A percentile compares a stretch with the other conserved stretches of the same genome.
phyloP scores from a whole-genome alignment of 2,329 filamentous ascomycete genomes.

The Trichoderma aggressivum region DNA sequence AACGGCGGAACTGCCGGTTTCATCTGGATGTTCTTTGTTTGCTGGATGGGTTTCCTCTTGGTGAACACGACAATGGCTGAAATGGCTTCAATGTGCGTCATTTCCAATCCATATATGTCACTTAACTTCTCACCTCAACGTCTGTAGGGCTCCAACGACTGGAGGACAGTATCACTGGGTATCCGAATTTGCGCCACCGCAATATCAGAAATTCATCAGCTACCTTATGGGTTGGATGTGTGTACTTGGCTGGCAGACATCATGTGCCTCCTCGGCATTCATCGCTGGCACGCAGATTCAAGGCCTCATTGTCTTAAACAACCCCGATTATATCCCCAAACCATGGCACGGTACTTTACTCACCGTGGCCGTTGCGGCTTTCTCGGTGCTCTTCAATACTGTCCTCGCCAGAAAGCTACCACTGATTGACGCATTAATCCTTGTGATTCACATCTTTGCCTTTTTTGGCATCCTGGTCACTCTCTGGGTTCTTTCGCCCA shows the following conservation, averaged over 20 bases:
- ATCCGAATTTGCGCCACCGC: slow-evolving; percentile 48
- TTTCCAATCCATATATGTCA: no score
- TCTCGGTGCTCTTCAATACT: slow-evolving; percentile 8
- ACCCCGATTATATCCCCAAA: background rate
- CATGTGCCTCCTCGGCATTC: slow-evolving; percentile 39
- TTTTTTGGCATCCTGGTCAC: slow-evolving; percentile 34
- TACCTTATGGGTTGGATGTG: slow-evolving; percentile 50
- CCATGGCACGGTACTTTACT: slow-evolving; percentile 9
- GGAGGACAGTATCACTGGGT: slow-evolving; percentile 60
- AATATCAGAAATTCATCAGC: slow-evolving; percentile 50
- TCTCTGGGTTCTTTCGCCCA: slow-evolving; percentile 28
- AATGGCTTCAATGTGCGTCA: slow-evolving; percentile 34
- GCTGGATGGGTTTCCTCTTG: slow-evolving; percentile 37
- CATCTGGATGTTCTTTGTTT: slow-evolving; percentile 43
- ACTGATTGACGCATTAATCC: slow-evolving; percentile 48
- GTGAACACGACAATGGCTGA: slow-evolving; percentile 45
- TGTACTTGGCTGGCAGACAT: slow-evolving; percentile 44
- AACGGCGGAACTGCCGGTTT: slow-evolving; percentile 47
- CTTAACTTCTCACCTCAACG: background rate
- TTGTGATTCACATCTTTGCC: slow-evolving; percentile 45
- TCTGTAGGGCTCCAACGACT: slow-evolving; percentile 51
- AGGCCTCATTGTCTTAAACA: slow-evolving; percentile 38
- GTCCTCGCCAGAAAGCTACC: slow-evolving; percentile 38
- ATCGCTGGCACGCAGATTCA: slow-evolving; percentile 45
- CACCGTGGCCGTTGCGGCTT: background rate